Conservation (phyloP, 2,329 filamentous ascomycete genomes). For the Chaetomiaceae sp. region DNA sequence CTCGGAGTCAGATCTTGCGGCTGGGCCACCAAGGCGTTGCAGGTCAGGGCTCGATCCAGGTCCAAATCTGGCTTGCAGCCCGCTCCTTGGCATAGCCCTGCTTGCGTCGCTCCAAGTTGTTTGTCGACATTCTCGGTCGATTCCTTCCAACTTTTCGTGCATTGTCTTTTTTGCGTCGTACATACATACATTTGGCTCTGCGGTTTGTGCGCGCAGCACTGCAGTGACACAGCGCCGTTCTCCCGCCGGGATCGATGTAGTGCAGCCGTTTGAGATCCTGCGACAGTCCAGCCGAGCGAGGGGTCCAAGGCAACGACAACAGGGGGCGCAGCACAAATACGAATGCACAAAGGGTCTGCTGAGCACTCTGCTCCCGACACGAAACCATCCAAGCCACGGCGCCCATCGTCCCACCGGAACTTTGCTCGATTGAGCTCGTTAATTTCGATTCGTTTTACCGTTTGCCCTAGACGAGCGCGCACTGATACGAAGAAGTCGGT, state of each 20-base stretch:
- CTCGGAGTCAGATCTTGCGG: background rate
- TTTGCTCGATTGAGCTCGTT: background rate
- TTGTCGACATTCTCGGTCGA: background rate
- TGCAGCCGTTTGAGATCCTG: constrained; percentile 2
- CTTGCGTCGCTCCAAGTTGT: background rate
- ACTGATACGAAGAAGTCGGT: background rate
- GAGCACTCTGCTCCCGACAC: constrained; percentile 1
- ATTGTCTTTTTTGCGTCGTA: constrained; percentile 2
- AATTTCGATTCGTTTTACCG: background rate
- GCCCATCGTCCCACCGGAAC: background rate
- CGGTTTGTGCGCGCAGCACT: background rate
- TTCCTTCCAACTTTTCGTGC: background rate
- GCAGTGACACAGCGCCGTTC: background rate
- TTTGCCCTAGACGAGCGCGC: background rate
- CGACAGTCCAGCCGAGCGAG: background rate
- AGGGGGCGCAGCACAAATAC: constrained; percentile 14
- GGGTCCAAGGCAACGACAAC: background rate
- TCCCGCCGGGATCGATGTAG: background rate
- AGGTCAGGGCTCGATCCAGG: background rate
- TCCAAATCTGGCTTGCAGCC: constrained; percentile 4
- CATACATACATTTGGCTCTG: background rate
- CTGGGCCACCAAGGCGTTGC: constrained; percentile 1
- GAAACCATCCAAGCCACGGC: constrained; percentile 8
- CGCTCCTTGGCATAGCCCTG: constrained; percentile 1
- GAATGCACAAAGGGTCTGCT: background rate